These are phyloP conservation scores for Crepidotus sp. DNA, from an alignment of 1,284 basidiomycete genomes.

Conservation along the genomic window DNA sequence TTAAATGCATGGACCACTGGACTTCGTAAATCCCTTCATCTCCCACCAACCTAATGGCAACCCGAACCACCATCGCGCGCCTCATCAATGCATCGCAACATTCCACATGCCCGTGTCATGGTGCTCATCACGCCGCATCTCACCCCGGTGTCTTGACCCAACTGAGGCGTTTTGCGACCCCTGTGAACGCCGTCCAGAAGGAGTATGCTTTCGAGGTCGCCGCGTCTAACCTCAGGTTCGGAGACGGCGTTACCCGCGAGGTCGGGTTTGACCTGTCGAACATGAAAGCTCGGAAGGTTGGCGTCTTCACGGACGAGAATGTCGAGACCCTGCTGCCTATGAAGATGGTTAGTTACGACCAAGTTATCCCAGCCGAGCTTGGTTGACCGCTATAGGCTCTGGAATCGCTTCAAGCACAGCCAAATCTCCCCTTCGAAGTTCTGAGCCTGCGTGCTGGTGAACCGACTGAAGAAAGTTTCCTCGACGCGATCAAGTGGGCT, in stretches of 20 bases:
- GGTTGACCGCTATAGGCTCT: slow-evolving; percentile 48
- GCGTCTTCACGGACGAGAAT: slow-evolving; percentile 87
- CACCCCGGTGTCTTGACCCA: slow-evolving; percentile 44
- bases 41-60: slow-evolving; percentile 24
- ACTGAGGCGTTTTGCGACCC: slow-evolving; percentile 74
- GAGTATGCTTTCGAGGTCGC: slow-evolving; percentile 98
- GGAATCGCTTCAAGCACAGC: slow-evolving; percentile 64
- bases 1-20: no score
- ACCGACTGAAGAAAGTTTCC: slow-evolving; percentile 86
- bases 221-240: slow-evolving; percentile 84
- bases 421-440: slow-evolving; percentile 73
- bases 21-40: not conserved
- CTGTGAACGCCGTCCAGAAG: slow-evolving; percentile 68
- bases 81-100: slow-evolving; percentile 68
- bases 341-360: slow-evolving; percentile 49
- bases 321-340: slow-evolving; percentile 78
- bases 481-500: slow-evolving; percentile 84
- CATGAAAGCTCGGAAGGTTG: slow-evolving; percentile 85
- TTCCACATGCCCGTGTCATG: slow-evolving; percentile 69
- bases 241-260: slow-evolving; percentile 82
- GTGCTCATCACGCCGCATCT: slow-evolving; percentile 37
- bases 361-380: not conserved
- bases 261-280: slow-evolving; percentile 93
- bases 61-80: slow-evolving; percentile 53
- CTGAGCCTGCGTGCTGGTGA: slow-evolving; percentile 83